These are phyloP conservation scores for Trichoderma asperellum DNA, from an alignment of 2,329 filamentous ascomycete genomes.

Conservation along the genomic window DNA sequence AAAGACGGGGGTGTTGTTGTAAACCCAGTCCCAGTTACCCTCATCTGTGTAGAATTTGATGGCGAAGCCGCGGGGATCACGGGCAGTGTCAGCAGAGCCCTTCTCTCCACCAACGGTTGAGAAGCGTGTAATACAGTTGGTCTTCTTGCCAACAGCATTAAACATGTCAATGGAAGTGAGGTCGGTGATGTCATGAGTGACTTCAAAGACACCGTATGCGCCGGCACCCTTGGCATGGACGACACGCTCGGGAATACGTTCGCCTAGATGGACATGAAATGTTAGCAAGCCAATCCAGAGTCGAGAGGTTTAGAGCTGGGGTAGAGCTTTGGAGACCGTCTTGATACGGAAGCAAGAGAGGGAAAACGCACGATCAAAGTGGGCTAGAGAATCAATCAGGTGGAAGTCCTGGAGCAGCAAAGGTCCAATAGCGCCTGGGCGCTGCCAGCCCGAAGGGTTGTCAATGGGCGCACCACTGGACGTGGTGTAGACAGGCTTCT, in stretches of 20 bases:
- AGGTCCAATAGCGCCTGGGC: slow-evolving; percentile 60
- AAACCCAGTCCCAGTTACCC: slow-evolving; percentile 73
- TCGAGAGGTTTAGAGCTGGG: neutral
- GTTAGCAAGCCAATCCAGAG: slow-evolving; percentile 5
- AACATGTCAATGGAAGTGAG: slow-evolving; percentile 60
- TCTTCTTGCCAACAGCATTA: slow-evolving; percentile 56
- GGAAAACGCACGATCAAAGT: slow-evolving; percentile 50
- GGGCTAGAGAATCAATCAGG: slow-evolving; percentile 63
- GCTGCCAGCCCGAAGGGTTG: slow-evolving; percentile 53
- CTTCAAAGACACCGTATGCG: slow-evolving; percentile 62
- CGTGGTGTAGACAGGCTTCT: slow-evolving; percentile 62
- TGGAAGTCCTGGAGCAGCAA: slow-evolving; percentile 68
- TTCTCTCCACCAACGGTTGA: slow-evolving; percentile 72
- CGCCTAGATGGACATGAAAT: slow-evolving; percentile 34
- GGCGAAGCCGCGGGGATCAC: slow-evolving; percentile 73
- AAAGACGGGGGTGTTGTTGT: slow-evolving; percentile 78
- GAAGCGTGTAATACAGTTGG: slow-evolving; percentile 65
- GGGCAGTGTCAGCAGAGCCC: slow-evolving; percentile 68
- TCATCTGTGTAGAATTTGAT: slow-evolving; percentile 65
- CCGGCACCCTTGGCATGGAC: slow-evolving; percentile 45
- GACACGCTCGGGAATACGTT: slow-evolving; percentile 54
- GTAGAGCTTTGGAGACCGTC: neutral
- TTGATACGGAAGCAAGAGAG: neutral
- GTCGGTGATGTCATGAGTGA: slow-evolving; percentile 60
- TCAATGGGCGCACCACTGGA: slow-evolving; percentile 63